Base-by-base conservation (phyloP, 345 rosid genomes). In the Litchi chinensis region DNA sequence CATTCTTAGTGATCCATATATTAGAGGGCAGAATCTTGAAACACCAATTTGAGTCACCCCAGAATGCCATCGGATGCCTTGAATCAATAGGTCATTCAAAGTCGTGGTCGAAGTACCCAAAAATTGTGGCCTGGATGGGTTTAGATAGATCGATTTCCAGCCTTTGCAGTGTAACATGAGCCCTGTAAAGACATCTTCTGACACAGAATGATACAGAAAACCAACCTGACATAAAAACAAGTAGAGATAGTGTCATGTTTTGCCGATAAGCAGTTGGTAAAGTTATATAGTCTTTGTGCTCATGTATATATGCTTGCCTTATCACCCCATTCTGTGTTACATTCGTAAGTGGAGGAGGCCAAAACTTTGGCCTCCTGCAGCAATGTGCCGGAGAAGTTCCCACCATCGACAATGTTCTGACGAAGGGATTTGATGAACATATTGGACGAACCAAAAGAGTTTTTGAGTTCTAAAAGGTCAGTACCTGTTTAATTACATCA, bases 101-200 rank as follows among this genome's bases (percentile, higher is more conserved):
- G 43, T 83, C 43, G 84, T 70, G 3, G 82, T 43, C 0, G 76
- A 21, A 16, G 65, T 77, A 13, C 90, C 90, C 56, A 85, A 57
- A 56, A 89, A 85, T 43, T 79, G 85, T 41, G 88, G 86, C 82
- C 82, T 82, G 12, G 78, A 0, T 0, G 90, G 92, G 52, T 39
- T 12, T 10, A 74, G 50, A 71, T 74, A 89, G 0, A 73, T 80
- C 1, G 90, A 85, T 54, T 16, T 82, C 90, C 88, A 87, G 8
- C 90, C 88, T 48, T 75, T 73, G 80, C 87, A 79, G 62, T 81
- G 89, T 54, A 87, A 69, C 11, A 32, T 76, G 70, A 76, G 78
- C 9, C 90, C 76, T 8, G 92, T 89, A 32, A 87, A 82, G 77
- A 48, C 73, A 80, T 89, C 92, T 74, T 89, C 92, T 5, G 77